Conservation (phyloP, 768 basidiomycete genomes). For the Rhizopogon vesiculosus region DNA sequence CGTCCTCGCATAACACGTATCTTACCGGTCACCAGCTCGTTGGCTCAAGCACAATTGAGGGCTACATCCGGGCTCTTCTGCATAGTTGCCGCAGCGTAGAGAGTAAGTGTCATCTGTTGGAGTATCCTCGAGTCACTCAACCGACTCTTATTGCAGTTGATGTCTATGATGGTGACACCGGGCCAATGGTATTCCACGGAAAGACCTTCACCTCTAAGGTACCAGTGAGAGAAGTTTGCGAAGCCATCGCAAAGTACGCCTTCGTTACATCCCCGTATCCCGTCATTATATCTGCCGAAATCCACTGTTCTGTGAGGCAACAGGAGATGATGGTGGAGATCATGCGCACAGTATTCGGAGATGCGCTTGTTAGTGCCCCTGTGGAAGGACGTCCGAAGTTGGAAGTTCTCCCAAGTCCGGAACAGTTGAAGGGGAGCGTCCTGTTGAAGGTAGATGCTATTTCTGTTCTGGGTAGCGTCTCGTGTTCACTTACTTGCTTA, state of each 20-base stretch:
- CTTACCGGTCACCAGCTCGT: conserved; percentile 83
- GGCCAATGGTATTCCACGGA: conserved; percentile 87
- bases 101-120: conserved; percentile 43
- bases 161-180: conserved; percentile 82
- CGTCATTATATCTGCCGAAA: conserved; percentile 88
- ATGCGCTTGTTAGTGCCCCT: conserved; percentile 43
- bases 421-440: conserved; percentile 72
- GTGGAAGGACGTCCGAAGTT: conserved; percentile 44
- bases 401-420: conserved; percentile 75
- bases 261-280: conserved; percentile 91
- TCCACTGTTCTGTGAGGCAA: conserved; percentile 76
- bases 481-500: background rate
- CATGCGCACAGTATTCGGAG: conserved; percentile 60
- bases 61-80: conserved; percentile 88
- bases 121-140: background rate
- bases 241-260: conserved; percentile 83
- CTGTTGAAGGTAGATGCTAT: conserved; percentile 64
- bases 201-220: conserved; percentile 85
- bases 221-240: conserved; percentile 72
- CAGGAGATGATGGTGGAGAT: conserved; percentile 78
- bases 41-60: conserved; percentile 85
- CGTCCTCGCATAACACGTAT: conserved; percentile 91
- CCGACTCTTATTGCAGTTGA: conserved; percentile 55
- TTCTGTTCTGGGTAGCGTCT: background rate
- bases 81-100: conserved; percentile 94